Evolutionary conservation across 202 grass and related monocot genomes (phyloP), one percentile per base, ranked within the genome.

Genomic region (Dendrocalamus latiflorus): DNA sequence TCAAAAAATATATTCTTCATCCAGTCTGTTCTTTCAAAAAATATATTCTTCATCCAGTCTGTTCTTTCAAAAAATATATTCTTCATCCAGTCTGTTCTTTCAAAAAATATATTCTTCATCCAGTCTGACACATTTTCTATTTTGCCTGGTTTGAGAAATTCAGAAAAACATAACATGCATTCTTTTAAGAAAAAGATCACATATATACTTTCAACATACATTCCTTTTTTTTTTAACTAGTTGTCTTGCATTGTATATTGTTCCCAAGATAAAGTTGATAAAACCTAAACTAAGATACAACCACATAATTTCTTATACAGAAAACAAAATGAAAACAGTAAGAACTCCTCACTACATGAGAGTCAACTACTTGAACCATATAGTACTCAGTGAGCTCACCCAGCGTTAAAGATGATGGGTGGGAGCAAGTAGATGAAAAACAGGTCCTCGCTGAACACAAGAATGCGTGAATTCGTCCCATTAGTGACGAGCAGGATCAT

Each of bases 401-500:
- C 94, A 14, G 91, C 94, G 75, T 97, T 97, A 59, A 97, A 97
- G 58, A 97, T 97, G 80, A 97, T 97, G 3, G 94, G 94, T 8
- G 94, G 94, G 43, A 97, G 94, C 87, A 94, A 90, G 84, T 94
- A 97, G 5, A 97, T 97, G 86, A 97, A 97, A 36, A 94, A 94
- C 3, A 94, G 86, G 72, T 97, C 91, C 85, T 97, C 94, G 22
- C 91, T 97, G 72, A 97, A 94, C 47, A 94, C 86, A 43, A 97
- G 78, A 70, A 97, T 89, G 30, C 73, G 87, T 0, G 94, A 97
- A 53, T 89, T 92, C 42, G 68, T 68, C 76, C 94, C 86, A n/a
- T 81, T 49, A 62, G 86, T 86, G 17, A 43, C 21, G 11, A 97
- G 49, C 65, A 90, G 78, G 70, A 97, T 94, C 5, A 97, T 81